Conservation (phyloP, 78 protist genomes). For the Speleostelium caveatum region DNA sequence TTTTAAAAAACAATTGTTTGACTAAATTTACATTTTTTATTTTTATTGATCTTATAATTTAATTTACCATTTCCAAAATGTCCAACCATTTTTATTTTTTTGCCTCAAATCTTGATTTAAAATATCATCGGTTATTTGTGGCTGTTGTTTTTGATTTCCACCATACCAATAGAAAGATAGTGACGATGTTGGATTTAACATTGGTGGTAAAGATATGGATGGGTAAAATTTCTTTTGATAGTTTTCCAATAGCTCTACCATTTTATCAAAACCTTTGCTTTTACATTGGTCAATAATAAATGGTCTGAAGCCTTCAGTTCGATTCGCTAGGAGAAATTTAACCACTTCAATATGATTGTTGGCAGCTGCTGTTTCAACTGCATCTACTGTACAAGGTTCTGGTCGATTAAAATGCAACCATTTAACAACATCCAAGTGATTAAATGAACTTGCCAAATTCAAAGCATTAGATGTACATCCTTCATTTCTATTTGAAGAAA, state of each 20-base stretch:
- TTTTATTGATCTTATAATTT: too few species aligned
- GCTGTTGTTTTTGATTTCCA: too few species aligned
- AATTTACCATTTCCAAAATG: too few species aligned
- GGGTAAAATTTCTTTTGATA: neutral
- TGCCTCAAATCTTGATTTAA: too few species aligned
- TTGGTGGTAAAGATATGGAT: neutral
- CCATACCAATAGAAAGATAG: neutral
- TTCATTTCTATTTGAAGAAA: neutral
- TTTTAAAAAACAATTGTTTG: too few species aligned
- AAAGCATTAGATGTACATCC: neutral
- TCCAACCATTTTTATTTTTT: too few species aligned
- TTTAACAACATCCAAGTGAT: neutral
- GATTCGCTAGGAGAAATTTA: neutral
- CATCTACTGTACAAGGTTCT: neutral
- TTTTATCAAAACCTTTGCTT: neutral
- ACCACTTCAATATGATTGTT: neutral
- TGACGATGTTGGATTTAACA: neutral
- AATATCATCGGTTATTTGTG: too few species aligned
- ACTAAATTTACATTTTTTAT: too few species aligned
- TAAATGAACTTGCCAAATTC: neutral
- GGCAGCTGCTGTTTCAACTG: neutral
- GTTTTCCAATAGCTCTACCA: neutral
- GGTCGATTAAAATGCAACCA: neutral
- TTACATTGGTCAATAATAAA: neutral
- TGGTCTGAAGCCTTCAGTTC: neutral